These are phyloP conservation scores for Karstenula rhodostoma DNA, from an alignment of 2,329 filamentous ascomycete species.

Conservation along the genomic window DNA sequence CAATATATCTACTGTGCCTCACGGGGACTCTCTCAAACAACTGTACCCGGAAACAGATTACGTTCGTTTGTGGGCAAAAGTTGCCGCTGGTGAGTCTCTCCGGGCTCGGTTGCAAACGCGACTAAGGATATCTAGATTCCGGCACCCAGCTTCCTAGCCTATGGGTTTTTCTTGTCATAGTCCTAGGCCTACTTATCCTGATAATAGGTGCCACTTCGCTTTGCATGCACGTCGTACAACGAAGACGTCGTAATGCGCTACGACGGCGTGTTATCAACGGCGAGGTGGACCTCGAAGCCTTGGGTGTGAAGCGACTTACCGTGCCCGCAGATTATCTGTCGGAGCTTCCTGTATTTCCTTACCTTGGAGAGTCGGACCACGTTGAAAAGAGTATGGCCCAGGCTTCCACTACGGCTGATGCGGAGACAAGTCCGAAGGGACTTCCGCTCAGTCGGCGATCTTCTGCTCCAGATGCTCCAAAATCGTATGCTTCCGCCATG, in stretches of 20 bases:
- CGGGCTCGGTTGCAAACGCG: conserved; percentile 15
- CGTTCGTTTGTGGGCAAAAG: conserved; percentile 60
- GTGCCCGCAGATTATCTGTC: conserved; percentile 77
- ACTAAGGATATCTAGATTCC: conserved; percentile 45
- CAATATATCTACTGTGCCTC: conserved; percentile 64
- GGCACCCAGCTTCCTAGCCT: conserved; percentile 72
- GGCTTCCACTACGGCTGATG: conserved; percentile 19
- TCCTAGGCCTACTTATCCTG: conserved; percentile 74
- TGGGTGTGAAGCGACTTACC: conserved; percentile 83
- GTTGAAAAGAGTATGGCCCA: conserved; percentile 29
- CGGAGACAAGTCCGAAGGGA: conserved; percentile 28
- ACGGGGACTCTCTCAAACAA: conserved; percentile 49
- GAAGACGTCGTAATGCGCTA: conserved; percentile 71
- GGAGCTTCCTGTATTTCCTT: conserved; percentile 80
- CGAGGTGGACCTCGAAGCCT: conserved; percentile 83
- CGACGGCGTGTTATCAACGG: conserved; percentile 76
- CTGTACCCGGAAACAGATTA: conserved; percentile 53
- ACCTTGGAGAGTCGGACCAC: conserved; percentile 53
- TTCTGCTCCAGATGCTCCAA: conserved; percentile 30
- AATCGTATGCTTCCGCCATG: conserved; percentile 21
- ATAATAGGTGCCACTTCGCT: conserved; percentile 73
- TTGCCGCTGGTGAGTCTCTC: conserved; percentile 53
- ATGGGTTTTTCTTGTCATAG: conserved; percentile 78
- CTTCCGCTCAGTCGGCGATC: conserved; percentile 24
- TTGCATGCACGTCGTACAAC: conserved; percentile 80